Evolutionary conservation across 495 filamentous ascomycete genomes (phyloP), one percentile per base, ranked within the genome.

Genomic region (Neurospora sp.): DNA sequence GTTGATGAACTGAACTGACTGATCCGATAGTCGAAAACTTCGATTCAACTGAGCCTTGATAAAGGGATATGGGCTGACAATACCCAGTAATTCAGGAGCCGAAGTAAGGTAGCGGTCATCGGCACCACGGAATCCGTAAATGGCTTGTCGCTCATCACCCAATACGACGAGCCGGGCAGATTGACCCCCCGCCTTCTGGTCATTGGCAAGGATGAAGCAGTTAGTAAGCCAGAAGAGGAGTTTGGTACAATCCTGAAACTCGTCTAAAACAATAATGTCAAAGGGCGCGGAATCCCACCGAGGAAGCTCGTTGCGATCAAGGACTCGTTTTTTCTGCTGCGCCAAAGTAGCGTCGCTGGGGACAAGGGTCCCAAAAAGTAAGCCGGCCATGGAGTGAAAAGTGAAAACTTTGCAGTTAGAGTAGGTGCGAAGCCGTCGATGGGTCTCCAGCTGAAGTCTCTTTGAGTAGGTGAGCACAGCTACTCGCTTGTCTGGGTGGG

Each of bases 121-220:
- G 71, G 74, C 71, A 46, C 74, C 74, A 62, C 71, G 71, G 42
- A 73, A 75, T 62, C 49, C 20, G 62, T 75, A 75, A 49, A 75
- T 75, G 54, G 74, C 49, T 46, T 75, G 74, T 49, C 74, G 71
- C 71, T 75, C 71, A 54, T 75, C 74, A n/a, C 74, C 74, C 39
- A 75, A 71, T 16, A 72, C 41, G 18, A 75, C 39, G n/a, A 75
- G 35, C 3, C 74, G 74, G 71, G 71, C 16, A 70, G 27, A 49
- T 38, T 69, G 49, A 66, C 71, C 42, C n/a, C 31, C 35, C 18
- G 23, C 23, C 71, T 31, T 39, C 42, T 20, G 35, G 12, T 23
- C 20, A 35, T 72, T 75, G 37, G 49, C 70, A 16, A 35, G 42
- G 74, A 75, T 73, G 69, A 75, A 72, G 37, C 20, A 73, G 49